phyloP scores from a whole-genome alignment of 2,329 filamentous ascomycete species.

The Trichoderma simmonsii region DNA sequence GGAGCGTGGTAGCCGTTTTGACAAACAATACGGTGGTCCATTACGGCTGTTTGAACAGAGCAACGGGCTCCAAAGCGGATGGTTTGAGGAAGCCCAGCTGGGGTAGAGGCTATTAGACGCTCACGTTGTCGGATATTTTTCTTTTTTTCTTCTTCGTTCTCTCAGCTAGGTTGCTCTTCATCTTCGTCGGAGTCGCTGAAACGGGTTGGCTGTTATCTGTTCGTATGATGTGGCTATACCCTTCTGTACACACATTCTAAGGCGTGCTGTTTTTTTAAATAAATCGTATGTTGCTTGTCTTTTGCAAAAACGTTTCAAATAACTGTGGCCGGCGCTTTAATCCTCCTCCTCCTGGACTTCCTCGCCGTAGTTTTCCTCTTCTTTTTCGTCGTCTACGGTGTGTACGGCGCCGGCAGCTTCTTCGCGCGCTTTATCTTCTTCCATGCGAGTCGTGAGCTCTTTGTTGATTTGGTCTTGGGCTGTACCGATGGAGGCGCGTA shows the following conservation, averaged over 20 bases:
- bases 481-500: conserved; percentile 54
- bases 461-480: conserved; percentile 68
- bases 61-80: conserved; percentile 37
- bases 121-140: background rate
- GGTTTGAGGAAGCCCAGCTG: conserved; percentile 34
- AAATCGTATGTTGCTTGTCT: background rate
- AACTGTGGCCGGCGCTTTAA: background rate
- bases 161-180: background rate
- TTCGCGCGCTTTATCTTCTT: conserved; percentile 60
- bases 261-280: background rate
- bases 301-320: background rate
- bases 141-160: background rate
- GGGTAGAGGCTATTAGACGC: conserved; percentile 36
- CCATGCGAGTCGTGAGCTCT: conserved; percentile 72
- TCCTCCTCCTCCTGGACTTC: conserved; percentile 68
- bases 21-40: conserved; percentile 80
- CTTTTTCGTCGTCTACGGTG: conserved; percentile 51
- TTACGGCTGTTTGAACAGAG: conserved; percentile 68
- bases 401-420: conserved; percentile 24
- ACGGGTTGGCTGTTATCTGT: conserved; percentile 24
- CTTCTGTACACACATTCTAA: conserved; percentile 12
- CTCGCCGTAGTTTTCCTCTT: conserved; percentile 82
- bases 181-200: conserved; percentile 16
- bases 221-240: conserved; percentile 30
- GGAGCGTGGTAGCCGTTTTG: conserved; percentile 85